These are phyloP conservation scores for Phytophthora rubi DNA, from an alignment of 352 stramenopile species.

Conservation along the genomic window DNA sequence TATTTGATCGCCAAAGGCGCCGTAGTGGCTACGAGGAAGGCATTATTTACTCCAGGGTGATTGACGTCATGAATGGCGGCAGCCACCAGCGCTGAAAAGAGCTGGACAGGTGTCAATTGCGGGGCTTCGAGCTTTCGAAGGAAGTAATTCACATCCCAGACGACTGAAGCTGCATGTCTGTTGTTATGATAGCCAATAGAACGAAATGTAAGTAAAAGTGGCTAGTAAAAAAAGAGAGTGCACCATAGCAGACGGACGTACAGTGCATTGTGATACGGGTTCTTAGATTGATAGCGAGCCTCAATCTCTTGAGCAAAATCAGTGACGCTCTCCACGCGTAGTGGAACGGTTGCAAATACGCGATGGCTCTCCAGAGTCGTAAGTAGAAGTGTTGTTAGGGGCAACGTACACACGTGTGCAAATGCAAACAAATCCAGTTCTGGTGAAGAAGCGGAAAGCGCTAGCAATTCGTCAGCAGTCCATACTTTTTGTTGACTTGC, in stretches of 20 bases:
- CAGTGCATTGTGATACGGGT: slow-evolving; percentile 83
- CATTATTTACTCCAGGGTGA: slow-evolving; percentile 93
- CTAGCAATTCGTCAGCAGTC: slow-evolving; percentile 51
- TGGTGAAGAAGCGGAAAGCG: slow-evolving; percentile 37
- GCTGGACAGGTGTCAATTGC: slow-evolving; percentile 48
- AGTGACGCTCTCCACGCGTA: slow-evolving; percentile 58
- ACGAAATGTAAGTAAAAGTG: slow-evolving; percentile 1
- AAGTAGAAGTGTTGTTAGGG: slow-evolving; percentile 69
- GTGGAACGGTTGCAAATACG: slow-evolving; percentile 58
- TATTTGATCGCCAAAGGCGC: slow-evolving; percentile 92
- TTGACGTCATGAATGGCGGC: slow-evolving; percentile 93
- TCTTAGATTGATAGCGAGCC: slow-evolving; percentile 67
- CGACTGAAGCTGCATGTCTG: slow-evolving; percentile 74
- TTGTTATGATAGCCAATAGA: neutral
- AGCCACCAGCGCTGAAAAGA: slow-evolving; percentile 88
- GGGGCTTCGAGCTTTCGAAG: slow-evolving; percentile 51
- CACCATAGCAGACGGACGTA: slow-evolving; percentile 32
- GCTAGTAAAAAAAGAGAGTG: neutral
- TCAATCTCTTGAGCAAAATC: slow-evolving; percentile 76
- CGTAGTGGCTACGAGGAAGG: slow-evolving; percentile 86
- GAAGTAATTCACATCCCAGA: slow-evolving; percentile 80
- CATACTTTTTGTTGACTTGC: slow-evolving; percentile 31
- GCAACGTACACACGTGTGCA: slow-evolving; percentile 47
- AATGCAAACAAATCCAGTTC: slow-evolving; percentile 66
- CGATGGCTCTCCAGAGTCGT: slow-evolving; percentile 72